Percentiles rank a stretch among this genome's conserved stretches.
Evolutionary conservation across 2,329 filamentous ascomycete genomes (phyloP).

Genomic region (Paradendryphiella salina): DNA sequence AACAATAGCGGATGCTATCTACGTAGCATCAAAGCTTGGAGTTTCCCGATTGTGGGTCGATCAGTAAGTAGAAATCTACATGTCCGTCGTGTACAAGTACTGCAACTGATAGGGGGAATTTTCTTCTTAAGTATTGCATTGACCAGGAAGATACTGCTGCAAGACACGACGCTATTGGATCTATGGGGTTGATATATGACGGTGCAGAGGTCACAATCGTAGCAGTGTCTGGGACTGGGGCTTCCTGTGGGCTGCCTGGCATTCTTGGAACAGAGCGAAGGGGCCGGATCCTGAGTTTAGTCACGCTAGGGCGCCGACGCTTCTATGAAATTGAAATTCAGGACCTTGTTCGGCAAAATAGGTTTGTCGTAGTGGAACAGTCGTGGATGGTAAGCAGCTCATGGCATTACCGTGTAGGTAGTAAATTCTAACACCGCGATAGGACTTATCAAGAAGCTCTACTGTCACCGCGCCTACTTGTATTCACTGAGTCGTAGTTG

Average conservation of each 20-base stretch:
- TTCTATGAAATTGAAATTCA: neutral
- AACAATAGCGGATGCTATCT: constrained; percentile 7
- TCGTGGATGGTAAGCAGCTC: neutral
- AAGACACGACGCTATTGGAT: constrained; percentile 4
- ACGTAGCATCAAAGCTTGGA: constrained; percentile 1
- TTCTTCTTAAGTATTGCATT: constrained; percentile 5
- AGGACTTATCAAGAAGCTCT: constrained; percentile 49
- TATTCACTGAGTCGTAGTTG: constrained; percentile 41
- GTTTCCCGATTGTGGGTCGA: constrained; percentile 6
- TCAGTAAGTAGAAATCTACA: neutral
- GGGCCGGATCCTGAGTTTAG: neutral
- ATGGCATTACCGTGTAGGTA: neutral
- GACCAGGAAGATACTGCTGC: constrained; percentile 2
- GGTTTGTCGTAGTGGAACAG: neutral
- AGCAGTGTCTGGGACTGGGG: constrained; percentile 4
- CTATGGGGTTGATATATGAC: constrained; percentile 17
- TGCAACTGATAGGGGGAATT: neutral
- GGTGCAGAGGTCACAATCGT: constrained; percentile 15
- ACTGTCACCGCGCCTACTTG: constrained; percentile 43
- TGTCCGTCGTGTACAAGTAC: neutral
- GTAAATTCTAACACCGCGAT: neutral
- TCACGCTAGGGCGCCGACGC: neutral
- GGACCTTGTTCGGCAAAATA: neutral
- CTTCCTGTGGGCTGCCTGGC: constrained; percentile 3
- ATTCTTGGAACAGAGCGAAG: neutral